phyloP scores from a whole-genome alignment of 2,329 filamentous ascomycete genomes.

The Ascochyta clinopodiicola region DNA sequence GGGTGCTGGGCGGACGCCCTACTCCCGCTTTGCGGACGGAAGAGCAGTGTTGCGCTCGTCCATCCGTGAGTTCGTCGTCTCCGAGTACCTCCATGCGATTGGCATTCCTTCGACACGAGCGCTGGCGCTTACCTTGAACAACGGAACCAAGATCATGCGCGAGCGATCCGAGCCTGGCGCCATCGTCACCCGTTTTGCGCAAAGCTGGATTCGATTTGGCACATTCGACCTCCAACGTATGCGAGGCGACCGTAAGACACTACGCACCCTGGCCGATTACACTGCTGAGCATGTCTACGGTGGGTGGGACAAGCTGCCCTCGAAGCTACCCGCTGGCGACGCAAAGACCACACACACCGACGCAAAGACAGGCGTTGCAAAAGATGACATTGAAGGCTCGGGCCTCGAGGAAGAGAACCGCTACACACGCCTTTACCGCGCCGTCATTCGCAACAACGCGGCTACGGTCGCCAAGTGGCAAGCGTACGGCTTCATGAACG shows the following conservation, averaged over 20 bases:
- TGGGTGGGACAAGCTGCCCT: conserved; percentile 85
- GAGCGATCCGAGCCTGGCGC: conserved; percentile 88
- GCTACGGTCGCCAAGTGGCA: conserved; percentile 92
- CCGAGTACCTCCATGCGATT: conserved; percentile 85
- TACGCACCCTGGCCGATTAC: conserved; percentile 79
- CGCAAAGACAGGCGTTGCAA: conserved; percentile 56
- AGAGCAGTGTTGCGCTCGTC: conserved; percentile 91
- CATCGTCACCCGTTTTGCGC: conserved; percentile 89
- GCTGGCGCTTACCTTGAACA: conserved; percentile 79
- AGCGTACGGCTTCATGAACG: conserved; percentile 99
- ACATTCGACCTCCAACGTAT: conserved; percentile 92
- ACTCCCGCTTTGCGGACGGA: conserved; percentile 94
- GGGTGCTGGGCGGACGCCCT: conserved; percentile 90
- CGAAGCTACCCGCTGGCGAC: conserved; percentile 56
- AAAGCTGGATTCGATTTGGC: conserved; percentile 91
- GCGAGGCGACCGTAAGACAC: conserved; percentile 76
- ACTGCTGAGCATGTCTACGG: conserved; percentile 85
- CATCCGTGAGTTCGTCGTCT: conserved; percentile 92
- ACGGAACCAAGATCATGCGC: conserved; percentile 71
- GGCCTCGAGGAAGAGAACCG: conserved; percentile 78
- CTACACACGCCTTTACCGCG: conserved; percentile 84
- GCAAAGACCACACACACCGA: conserved; percentile 57
- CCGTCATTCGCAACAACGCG: conserved; percentile 85
- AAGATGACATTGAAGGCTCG: conserved; percentile 70
- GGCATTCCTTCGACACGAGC: conserved; percentile 87